Conservation (phyloP, 768 basidiomycete species). For the Amanita polypyramis region DNA sequence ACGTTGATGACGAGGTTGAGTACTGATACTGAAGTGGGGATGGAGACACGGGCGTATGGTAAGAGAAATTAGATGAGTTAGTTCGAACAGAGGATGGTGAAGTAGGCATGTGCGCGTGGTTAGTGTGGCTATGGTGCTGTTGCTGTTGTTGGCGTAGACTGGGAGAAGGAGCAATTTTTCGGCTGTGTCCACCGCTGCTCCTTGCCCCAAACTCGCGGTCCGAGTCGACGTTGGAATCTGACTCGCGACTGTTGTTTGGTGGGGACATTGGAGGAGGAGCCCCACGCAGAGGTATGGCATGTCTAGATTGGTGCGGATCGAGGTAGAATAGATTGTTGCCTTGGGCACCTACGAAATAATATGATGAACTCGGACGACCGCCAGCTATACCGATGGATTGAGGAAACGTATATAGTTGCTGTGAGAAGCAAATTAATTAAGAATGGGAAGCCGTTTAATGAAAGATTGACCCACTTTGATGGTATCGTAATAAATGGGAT, state of each 20-base stretch:
- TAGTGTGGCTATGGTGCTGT: conserved; percentile 10
- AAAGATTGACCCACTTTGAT: conserved; percentile 28
- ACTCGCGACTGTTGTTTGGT: not conserved
- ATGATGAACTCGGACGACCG: conserved; percentile 92
- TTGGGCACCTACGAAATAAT: conserved; percentile 94
- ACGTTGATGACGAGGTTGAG: conserved; percentile 22
- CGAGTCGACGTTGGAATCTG: conserved; percentile 10
- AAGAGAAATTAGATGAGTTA: conserved; percentile 38
- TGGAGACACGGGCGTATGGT: conserved; percentile 49
- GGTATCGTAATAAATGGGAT: conserved; percentile 88
- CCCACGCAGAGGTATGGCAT: conserved; percentile 61
- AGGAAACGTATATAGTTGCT: conserved; percentile 86
- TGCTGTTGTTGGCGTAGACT: conserved; percentile 8
- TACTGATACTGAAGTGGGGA: conserved; percentile 59
- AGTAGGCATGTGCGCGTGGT: conserved; percentile 28
- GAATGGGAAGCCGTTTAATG: not conserved
- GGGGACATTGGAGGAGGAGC: conserved; percentile 9
- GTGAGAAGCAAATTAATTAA: conserved; percentile 3
- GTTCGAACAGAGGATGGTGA: conserved; percentile 45
- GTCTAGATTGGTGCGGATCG: conserved; percentile 71
- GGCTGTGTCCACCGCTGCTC: not conserved
- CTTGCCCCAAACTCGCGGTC: conserved; percentile 11
- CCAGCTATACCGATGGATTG: conserved; percentile 97
- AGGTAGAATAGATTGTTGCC: conserved; percentile 80
- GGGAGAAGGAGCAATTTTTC: not conserved